These are phyloP conservation scores for Poa annua DNA, from an alignment of 176 grass and related monocot genomes.

Conservation along the genomic window DNA sequence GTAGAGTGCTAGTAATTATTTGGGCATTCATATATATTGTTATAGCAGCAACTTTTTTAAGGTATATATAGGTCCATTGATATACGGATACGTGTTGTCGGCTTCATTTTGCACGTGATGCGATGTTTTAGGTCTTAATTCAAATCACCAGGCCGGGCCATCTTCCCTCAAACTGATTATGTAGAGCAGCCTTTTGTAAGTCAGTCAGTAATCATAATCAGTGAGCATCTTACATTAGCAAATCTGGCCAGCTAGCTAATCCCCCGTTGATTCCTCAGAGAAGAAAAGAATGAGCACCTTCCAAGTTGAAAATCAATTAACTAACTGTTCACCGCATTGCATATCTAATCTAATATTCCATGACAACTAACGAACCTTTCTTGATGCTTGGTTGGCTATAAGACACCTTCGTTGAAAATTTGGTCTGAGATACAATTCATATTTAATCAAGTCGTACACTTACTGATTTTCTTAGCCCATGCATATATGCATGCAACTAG, in stretches of 20 bases:
- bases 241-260: neutral
- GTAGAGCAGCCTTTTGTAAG: neutral
- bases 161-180: slow-evolving; percentile 15
- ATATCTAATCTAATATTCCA: neutral
- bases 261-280: neutral
- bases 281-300: neutral
- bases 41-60: neutral
- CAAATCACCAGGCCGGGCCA: slow-evolving; percentile 39
- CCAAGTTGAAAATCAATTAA: neutral
- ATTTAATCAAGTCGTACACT: neutral
- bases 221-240: neutral
- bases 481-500: neutral
- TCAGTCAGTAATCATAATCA: neutral
- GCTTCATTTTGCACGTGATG: slow-evolving; percentile 43
- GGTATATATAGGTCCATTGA: slow-evolving; percentile 1
- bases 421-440: neutral
- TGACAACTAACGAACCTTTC: neutral
- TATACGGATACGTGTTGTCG: slow-evolving; percentile 37
- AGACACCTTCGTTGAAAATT: neutral
- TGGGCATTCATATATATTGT: too few species aligned
- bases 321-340: neutral
- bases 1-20: too few species aligned
- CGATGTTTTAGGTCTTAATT: slow-evolving; percentile 44
- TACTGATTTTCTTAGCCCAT: slow-evolving; percentile 17
- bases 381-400: neutral